phyloP scores from a whole-genome alignment of 305 asterid genomes.

The Fraxinus angustifolia region DNA sequence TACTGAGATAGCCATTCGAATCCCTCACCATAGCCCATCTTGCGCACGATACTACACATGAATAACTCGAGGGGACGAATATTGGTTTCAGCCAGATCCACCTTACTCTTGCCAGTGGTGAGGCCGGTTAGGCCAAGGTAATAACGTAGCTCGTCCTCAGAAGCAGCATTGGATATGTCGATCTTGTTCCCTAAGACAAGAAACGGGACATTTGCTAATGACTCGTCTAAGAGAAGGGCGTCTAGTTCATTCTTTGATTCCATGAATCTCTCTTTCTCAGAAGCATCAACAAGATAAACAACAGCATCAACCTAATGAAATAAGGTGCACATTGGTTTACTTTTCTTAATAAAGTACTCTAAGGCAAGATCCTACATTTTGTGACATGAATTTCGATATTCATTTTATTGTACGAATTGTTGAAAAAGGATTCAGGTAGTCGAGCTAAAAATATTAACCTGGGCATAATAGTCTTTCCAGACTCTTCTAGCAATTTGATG shows the following conservation, averaged over 20 bases:
- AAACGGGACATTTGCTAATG: conserved; percentile 41
- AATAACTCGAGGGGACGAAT: conserved; percentile 46
- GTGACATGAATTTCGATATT: background rate
- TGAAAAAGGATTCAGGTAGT: background rate
- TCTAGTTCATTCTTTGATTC: conserved; percentile 53
- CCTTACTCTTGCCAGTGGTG: conserved; percentile 47
- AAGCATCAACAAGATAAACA: conserved; percentile 48
- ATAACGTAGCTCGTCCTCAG: conserved; percentile 43
- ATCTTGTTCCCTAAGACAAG: conserved; percentile 53
- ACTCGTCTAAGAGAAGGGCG: conserved; percentile 43
- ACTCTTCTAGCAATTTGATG: conserved; percentile 57
- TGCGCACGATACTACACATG: conserved; percentile 58
- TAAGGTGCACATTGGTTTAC: background rate
- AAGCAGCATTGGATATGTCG: conserved; percentile 40
- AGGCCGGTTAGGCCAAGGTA: conserved; percentile 41
- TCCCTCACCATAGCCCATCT: conserved; percentile 61
- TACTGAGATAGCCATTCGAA: conserved; percentile 51
- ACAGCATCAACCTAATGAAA: conserved; percentile 44
- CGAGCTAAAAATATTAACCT: conserved; percentile 25
- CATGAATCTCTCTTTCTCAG: conserved; percentile 44
- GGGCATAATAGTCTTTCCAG: conserved; percentile 54
- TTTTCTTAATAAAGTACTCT: background rate
- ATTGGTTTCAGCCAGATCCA: conserved; percentile 18
- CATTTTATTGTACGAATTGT: background rate
- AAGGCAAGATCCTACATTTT: background rate